phyloP scores from a whole-genome alignment of 306 rosid species.

The Coriaria nepalensis region DNA sequence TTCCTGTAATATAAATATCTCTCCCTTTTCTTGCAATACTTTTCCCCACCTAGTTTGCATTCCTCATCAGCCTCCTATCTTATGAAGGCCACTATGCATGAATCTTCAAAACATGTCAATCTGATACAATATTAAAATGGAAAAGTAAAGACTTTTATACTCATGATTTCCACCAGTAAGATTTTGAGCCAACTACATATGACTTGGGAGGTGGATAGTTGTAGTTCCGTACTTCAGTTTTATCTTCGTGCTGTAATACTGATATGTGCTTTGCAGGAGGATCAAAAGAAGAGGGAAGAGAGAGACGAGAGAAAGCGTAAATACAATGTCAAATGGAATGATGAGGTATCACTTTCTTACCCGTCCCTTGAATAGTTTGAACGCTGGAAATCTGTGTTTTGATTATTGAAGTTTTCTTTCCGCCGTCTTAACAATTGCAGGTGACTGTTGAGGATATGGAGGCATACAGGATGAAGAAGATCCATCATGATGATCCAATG shows the following conservation, averaged over 20 bases:
- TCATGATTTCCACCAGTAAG: neutral
- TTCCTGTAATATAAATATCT: no score
- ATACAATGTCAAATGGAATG: slow-evolving; percentile 40
- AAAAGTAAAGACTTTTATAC: neutral
- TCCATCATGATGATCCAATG: slow-evolving; percentile 43
- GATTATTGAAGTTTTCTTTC: neutral
- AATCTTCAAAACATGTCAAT: no score
- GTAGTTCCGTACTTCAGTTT: no score
- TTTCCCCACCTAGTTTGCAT: no score
- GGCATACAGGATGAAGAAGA: slow-evolving; percentile 36
- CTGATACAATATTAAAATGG: no score
- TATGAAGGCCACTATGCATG: no score
- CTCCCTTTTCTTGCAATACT: no score
- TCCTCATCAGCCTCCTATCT: no score
- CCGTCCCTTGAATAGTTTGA: neutral
- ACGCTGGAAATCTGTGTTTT: neutral
- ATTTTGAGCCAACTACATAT: neutral
- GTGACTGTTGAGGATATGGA: slow-evolving; percentile 42
- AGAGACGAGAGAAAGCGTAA: slow-evolving; percentile 51
- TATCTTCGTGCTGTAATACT: no score
- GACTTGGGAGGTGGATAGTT: no score
- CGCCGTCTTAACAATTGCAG: slow-evolving; percentile 13
- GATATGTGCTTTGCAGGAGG: slow-evolving; percentile 30
- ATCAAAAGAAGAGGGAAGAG: slow-evolving; percentile 45
- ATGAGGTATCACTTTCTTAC: slow-evolving; percentile 19